Evolutionary conservation across 2,329 filamentous ascomycete genomes (phyloP).

Genomic region (Phialocephala subalpina): DNA sequence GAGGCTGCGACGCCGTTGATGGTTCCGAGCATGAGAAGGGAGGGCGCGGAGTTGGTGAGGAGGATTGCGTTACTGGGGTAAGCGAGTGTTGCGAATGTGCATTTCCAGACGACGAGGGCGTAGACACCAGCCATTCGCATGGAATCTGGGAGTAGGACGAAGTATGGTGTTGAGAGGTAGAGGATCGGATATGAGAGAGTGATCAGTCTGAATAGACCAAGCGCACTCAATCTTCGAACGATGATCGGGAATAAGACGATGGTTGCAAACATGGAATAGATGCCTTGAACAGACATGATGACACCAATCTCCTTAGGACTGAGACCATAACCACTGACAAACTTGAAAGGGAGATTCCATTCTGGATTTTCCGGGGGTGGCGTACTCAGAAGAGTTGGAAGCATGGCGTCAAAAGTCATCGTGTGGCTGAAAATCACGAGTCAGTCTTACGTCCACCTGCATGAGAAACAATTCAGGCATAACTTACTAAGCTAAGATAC

Average conservation of each 20-base stretch:
- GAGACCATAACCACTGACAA: constrained; percentile 85
- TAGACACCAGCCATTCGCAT: constrained; percentile 80
- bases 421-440: constrained; percentile 73
- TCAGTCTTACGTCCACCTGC: constrained; percentile 30
- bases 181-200: constrained; percentile 85
- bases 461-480: constrained; percentile 21
- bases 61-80: constrained; percentile 93
- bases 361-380: constrained; percentile 48
- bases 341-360: constrained; percentile 82
- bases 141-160: constrained; percentile 79
- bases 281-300: constrained; percentile 87
- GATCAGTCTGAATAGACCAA: constrained; percentile 83
- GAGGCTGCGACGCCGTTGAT: constrained; percentile 94
- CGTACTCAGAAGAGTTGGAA: constrained; percentile 80
- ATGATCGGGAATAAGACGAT: constrained; percentile 84
- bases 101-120: constrained; percentile 85
- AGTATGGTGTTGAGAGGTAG: constrained; percentile 88
- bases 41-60: constrained; percentile 86
- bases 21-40: constrained; percentile 83
- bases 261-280: constrained; percentile 83
- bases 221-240: constrained; percentile 76
- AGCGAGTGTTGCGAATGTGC: constrained; percentile 88
- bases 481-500: constrained; percentile 92
- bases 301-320: constrained; percentile 85
- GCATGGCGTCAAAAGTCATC: constrained; percentile 93